Percentiles rank a stretch among this genome's conserved stretches.
These are phyloP conservation scores for Botrytis fragariae DNA, from an alignment of 2,329 filamentous ascomycete genomes.

Conservation along the genomic window DNA sequence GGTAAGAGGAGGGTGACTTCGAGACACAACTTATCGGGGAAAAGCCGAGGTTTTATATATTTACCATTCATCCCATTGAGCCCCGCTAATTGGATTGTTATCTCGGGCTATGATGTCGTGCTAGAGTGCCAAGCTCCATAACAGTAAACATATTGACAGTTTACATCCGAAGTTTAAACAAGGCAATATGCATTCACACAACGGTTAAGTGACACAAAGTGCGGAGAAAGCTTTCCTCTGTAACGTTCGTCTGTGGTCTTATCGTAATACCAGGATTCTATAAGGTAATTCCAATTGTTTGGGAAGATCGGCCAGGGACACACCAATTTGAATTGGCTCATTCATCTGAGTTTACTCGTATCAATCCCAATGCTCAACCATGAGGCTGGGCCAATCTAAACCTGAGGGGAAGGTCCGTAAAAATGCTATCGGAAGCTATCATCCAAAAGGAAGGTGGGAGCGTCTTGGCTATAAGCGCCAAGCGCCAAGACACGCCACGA, in stretches of 20 bases:
- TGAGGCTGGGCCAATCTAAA: background rate
- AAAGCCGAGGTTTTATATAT: constrained; percentile 8
- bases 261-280: constrained; percentile 13
- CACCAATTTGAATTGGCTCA: background rate
- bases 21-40: background rate
- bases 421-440: constrained; percentile 10
- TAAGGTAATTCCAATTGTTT: constrained; percentile 10
- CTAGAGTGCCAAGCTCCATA: constrained; percentile 11
- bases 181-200: background rate
- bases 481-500: constrained; percentile 14
- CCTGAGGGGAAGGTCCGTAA: constrained; percentile 12
- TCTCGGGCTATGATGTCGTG: constrained; percentile 9
- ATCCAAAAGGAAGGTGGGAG: constrained; percentile 11
- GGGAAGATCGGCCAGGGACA: background rate
- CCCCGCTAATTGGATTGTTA: constrained; percentile 9
- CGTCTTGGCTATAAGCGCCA: constrained; percentile 9
- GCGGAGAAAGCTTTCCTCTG: constrained; percentile 11
- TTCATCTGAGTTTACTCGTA: constrained; percentile 7
- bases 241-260: background rate
- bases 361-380: background rate
- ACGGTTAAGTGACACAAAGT: background rate
- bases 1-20: background rate
- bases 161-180: background rate
- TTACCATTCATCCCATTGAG: background rate
- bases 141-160: background rate